Evolutionary conservation across 2,329 filamentous ascomycete species (phyloP).

Genomic region (Aspergillus eucalypticola): DNA sequence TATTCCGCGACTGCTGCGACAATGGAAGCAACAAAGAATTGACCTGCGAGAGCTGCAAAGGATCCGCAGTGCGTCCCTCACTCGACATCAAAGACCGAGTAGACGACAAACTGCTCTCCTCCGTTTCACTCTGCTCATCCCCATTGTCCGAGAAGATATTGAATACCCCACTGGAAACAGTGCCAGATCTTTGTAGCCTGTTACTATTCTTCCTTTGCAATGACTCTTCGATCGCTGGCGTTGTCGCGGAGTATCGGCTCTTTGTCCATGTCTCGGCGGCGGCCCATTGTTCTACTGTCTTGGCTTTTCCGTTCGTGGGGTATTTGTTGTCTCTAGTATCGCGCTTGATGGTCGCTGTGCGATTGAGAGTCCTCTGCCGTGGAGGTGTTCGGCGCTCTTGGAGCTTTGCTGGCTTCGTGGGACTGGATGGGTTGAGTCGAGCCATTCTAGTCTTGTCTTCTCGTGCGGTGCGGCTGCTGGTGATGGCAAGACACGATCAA

Average conservation of each 20-base stretch:
- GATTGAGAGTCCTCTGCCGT: background rate
- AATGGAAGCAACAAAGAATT: slow-evolving; percentile 38
- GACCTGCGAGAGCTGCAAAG: slow-evolving; percentile 32
- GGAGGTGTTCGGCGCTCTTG: background rate
- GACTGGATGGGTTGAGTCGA: slow-evolving; percentile 28
- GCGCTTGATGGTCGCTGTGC: slow-evolving; percentile 1
- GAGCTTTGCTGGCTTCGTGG: slow-evolving; percentile 15
- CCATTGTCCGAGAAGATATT: slow-evolving; percentile 34
- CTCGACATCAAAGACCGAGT: slow-evolving; percentile 2
- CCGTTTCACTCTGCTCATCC: slow-evolving; percentile 21
- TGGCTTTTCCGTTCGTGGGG: slow-evolving; percentile 1
- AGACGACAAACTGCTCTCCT: slow-evolving; percentile 13
- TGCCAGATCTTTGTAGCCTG: slow-evolving; percentile 23
- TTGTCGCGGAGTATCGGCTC: slow-evolving; percentile 1
- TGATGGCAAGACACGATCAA: too few species aligned
- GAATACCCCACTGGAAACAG: slow-evolving; percentile 23
- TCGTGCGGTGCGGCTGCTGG: background rate
- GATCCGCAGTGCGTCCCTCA: slow-evolving; percentile 27
- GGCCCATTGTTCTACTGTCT: slow-evolving; percentile 14
- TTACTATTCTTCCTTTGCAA: slow-evolving; percentile 7
- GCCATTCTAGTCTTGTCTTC: slow-evolving; percentile 22
- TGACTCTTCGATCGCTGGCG: slow-evolving; percentile 13
- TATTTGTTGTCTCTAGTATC: background rate
- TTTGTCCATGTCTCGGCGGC: slow-evolving; percentile 12
- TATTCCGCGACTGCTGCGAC: slow-evolving; percentile 24